phyloP scores from a whole-genome alignment of 2,329 filamentous ascomycete genomes.

The Trichoderma cornu-damae region DNA sequence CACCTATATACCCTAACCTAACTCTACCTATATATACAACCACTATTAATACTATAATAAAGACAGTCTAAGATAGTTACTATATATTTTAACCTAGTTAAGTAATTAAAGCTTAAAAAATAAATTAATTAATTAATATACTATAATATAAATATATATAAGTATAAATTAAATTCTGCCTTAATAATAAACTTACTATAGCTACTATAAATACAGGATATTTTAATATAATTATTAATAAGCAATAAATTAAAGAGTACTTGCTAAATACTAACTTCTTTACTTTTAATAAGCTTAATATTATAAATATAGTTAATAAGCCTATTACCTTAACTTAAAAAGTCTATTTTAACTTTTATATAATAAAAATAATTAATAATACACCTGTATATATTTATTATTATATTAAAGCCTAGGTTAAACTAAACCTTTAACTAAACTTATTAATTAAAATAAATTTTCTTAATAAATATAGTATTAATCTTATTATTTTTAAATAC shows the following conservation, averaged over 20 bases:
- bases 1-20: too few species aligned
- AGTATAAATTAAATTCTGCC: too few species aligned
- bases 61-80: too few species aligned
- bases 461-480: background rate
- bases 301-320: background rate
- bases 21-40: too few species aligned
- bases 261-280: background rate
- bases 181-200: background rate
- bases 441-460: background rate
- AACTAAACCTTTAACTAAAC: background rate
- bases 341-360: background rate
- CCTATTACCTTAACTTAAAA: background rate
- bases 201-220: background rate
- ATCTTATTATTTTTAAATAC: background rate
- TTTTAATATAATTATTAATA: background rate
- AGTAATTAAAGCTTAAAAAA: too few species aligned
- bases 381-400: background rate
- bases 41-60: too few species aligned
- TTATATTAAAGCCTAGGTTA: background rate
- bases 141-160: too few species aligned
- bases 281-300: background rate
- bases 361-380: background rate
- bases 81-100: too few species aligned
- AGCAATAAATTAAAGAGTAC: background rate
- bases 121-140: too few species aligned